phyloP scores from a whole-genome alignment of 495 filamentous ascomycete genomes.

The Jackrogersella minutella region DNA sequence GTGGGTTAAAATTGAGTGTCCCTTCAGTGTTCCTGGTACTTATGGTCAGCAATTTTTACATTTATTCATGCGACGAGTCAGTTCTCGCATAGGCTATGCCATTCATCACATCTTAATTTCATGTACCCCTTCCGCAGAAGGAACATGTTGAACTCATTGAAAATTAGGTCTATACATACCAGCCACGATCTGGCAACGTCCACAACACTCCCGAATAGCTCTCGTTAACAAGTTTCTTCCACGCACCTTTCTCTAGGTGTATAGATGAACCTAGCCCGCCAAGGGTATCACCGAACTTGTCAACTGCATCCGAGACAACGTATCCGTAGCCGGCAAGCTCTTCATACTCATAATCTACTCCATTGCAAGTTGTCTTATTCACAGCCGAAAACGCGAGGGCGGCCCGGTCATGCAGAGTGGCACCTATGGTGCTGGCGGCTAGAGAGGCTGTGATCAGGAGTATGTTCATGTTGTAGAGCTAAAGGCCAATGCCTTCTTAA shows the following conservation, averaged over 20 bases:
- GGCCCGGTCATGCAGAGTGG: slow-evolving; percentile 1
- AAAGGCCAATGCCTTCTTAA: not conserved
- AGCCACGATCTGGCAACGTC: slow-evolving; percentile 76
- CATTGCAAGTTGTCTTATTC: slow-evolving; percentile 61
- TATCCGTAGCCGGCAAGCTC: slow-evolving; percentile 76
- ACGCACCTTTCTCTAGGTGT: slow-evolving; percentile 67
- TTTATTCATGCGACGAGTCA: not conserved
- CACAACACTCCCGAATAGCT: slow-evolving; percentile 72
- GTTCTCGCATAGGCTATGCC: not conserved
- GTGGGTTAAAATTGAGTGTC: slow-evolving; percentile 75
- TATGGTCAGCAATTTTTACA: not conserved
- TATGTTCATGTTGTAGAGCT: slow-evolving; percentile 17
- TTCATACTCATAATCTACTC: slow-evolving; percentile 70
- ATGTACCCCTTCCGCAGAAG: too few species aligned
- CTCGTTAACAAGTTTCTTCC: slow-evolving; percentile 64
- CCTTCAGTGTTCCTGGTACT: slow-evolving; percentile 67
- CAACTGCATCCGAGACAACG: slow-evolving; percentile 64
- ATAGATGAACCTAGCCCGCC: slow-evolving; percentile 74
- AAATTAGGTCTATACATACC: slow-evolving; percentile 51
- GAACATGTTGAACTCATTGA: not conserved
- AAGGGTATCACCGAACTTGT: slow-evolving; percentile 79
- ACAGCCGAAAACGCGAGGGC: not conserved
- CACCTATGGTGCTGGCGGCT: slow-evolving; percentile 18
- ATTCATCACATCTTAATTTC: too few species aligned
- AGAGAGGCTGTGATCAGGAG: slow-evolving; percentile 17